These are phyloP conservation scores for Solanum habrochaites DNA, from an alignment of 257 asterid species.

Conservation along the genomic window DNA sequence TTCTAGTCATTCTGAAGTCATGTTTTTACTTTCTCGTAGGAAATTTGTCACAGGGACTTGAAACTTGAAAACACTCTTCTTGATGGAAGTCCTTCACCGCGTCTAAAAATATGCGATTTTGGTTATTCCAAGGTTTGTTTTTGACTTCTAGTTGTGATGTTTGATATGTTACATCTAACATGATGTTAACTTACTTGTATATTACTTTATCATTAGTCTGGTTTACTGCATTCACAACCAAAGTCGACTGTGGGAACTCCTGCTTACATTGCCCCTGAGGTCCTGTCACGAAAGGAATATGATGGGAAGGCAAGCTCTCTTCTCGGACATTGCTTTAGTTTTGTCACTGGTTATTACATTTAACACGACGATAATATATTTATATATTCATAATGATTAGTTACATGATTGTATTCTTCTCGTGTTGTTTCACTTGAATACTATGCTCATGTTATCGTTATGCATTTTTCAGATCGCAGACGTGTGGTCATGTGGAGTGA, in stretches of 20 bases:
- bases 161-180: background rate
- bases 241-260: conserved; percentile 98
- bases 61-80: conserved; percentile 91
- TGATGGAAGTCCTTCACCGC: conserved; percentile 88
- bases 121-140: conserved; percentile 82
- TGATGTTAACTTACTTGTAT: background rate
- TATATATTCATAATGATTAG: background rate
- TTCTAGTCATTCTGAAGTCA: background rate
- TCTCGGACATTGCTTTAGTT: background rate
- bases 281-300: conserved; percentile 80
- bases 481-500: conserved; percentile 98
- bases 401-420: background rate
- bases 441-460: background rate
- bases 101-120: conserved; percentile 87
- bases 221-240: conserved; percentile 88
- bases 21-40: conserved; percentile 26
- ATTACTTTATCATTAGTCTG: conserved; percentile 40
- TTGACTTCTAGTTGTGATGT: background rate
- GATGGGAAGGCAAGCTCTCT: conserved; percentile 70
- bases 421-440: background rate
- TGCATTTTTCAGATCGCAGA: conserved; percentile 60
- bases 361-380: no score
- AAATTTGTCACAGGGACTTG: conserved; percentile 93
- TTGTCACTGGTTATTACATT: background rate
- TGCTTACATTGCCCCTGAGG: conserved; percentile 96